A percentile compares a stretch with the other conserved stretches of the same genome.
These are phyloP conservation scores for Kwoniella sp. DNA, from an alignment of 768 basidiomycete species.

Conservation along the genomic window DNA sequence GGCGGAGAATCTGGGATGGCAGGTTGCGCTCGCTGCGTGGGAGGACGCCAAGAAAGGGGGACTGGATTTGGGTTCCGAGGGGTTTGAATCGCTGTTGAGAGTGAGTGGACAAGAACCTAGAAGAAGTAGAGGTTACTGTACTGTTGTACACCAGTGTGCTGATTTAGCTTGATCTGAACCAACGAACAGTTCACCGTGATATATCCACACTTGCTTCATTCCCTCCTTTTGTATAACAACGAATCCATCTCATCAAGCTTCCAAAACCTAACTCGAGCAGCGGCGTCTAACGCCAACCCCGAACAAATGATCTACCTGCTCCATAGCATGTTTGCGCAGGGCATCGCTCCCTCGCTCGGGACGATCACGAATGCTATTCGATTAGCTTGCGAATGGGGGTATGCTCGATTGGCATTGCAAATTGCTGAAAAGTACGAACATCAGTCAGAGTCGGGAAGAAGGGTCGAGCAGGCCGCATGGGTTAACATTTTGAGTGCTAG, in stretches of 20 bases:
- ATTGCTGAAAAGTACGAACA: conserved; percentile 67
- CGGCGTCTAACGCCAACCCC: conserved; percentile 61
- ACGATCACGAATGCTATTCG: conserved; percentile 63
- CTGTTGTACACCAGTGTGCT: conserved; percentile 12
- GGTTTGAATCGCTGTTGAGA: conserved; percentile 66
- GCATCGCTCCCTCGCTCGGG: conserved; percentile 61
- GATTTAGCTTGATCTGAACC: no score
- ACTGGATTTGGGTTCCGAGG: conserved; percentile 52
- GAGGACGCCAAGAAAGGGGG: conserved; percentile 37
- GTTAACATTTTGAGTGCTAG: conserved; percentile 67
- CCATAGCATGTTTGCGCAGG: conserved; percentile 63
- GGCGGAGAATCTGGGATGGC: conserved; percentile 20
- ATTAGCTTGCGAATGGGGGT: conserved; percentile 62
- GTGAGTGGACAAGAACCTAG: conserved; percentile 56
- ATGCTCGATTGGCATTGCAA: conserved; percentile 72
- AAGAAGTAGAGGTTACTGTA: no score
- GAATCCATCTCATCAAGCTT: conserved; percentile 21
- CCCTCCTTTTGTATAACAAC: conserved; percentile 60
- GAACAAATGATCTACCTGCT: conserved; percentile 69
- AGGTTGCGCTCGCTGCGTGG: conserved; percentile 35
- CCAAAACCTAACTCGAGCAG: conserved; percentile 63
- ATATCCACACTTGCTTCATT: conserved; percentile 53
- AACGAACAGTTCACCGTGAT: conserved; percentile 53
- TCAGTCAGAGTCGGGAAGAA: conserved; percentile 60
- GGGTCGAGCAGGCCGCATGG: conserved; percentile 65